Evolutionary conservation across 1,139 yeast species (phyloP), one percentile per base, ranked within the genome.

Genomic region (Nakaseomyces kungkrabaensis): DNA sequence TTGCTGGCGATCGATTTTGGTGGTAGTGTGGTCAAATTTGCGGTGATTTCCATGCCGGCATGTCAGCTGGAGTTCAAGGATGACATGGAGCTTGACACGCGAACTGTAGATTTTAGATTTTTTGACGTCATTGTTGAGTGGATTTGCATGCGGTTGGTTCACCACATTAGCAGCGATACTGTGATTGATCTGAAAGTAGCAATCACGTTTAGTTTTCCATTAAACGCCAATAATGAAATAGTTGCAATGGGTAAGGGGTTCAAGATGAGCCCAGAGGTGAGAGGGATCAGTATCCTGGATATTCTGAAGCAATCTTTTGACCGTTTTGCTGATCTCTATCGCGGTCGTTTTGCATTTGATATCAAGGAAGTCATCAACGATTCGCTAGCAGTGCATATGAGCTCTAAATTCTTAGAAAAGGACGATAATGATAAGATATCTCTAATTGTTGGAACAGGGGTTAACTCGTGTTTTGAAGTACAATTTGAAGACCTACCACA

Each of bases 231-330:
- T 2, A 57, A 62, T 47, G 54, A 56, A 45, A 63, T 68, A 17
- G 51, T 62, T 2, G 59, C 62, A 0, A 62, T 69, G 69, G 71
- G 72, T 3, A 69, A 69, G 51, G 69, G 70, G 1, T 69, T 63
- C 55, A 42, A 29, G n/a, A 37, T 68, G 37, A 50, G 56, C 8
- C 51, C 54, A 1, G 62, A 56, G 25, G 32, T 65, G 3, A 48
- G 48, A 47, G 45, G 51, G 9, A 27, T 46, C 1, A 51, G 61
- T 17, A 27, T 67, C 1, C 45, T 51, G 29, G 42, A 47, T 5
- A 40, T 68, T 1, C 44, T 68, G 7, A 52, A 55, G 34, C 22
- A 25, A 1, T 47, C 59, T 1, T 60, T 62, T 46, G 41, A 53
- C 13, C 50, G 48, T 26, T 44, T 48, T 9, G 45, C 49, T 11